Percentiles rank a stretch among this genome's conserved stretches.
Evolutionary conservation across 805 yeast species (phyloP).

Genomic region (Cyberlindnera euphorbiae): DNA sequence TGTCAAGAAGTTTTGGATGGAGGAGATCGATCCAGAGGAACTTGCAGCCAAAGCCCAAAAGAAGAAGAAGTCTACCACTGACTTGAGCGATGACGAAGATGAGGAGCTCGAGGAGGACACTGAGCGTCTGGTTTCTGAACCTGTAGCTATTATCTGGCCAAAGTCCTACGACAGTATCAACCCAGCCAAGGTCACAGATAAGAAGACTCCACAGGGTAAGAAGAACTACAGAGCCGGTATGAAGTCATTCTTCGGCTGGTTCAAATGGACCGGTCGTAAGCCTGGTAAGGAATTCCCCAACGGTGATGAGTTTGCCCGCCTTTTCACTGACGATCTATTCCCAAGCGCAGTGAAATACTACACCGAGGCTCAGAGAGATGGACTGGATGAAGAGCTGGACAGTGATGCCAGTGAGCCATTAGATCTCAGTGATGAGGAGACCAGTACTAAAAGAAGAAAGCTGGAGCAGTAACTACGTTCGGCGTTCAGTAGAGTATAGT

Average conservation of each 20-base stretch:
- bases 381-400: conserved; percentile 48
- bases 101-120: conserved; percentile 41
- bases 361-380: conserved; percentile 66
- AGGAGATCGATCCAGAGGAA: conserved; percentile 22
- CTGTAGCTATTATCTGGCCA: conserved; percentile 68
- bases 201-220: conserved; percentile 49
- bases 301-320: conserved; percentile 73
- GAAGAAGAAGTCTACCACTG: conserved; percentile 17
- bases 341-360: conserved; percentile 84
- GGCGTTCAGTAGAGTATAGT: too few relatives aligned
- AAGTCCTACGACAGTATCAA: conserved; percentile 48
- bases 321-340: conserved; percentile 73
- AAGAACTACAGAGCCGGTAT: conserved; percentile 62
- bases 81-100: conserved; percentile 26
- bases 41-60: conserved; percentile 1
- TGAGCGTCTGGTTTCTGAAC: conserved; percentile 49
- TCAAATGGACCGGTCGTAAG: conserved; percentile 75
- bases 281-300: conserved; percentile 73
- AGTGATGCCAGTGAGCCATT: conserved; percentile 55
- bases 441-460: conserved; percentile 13
- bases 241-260: conserved; percentile 86
- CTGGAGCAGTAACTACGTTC: too few relatives aligned
- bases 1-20: conserved; percentile 51
- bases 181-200: conserved; percentile 45
- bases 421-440: conserved; percentile 28